Base-by-base conservation (phyloP, 2,329 filamentous ascomycete species). In the Hypoxylon sp. region DNA sequence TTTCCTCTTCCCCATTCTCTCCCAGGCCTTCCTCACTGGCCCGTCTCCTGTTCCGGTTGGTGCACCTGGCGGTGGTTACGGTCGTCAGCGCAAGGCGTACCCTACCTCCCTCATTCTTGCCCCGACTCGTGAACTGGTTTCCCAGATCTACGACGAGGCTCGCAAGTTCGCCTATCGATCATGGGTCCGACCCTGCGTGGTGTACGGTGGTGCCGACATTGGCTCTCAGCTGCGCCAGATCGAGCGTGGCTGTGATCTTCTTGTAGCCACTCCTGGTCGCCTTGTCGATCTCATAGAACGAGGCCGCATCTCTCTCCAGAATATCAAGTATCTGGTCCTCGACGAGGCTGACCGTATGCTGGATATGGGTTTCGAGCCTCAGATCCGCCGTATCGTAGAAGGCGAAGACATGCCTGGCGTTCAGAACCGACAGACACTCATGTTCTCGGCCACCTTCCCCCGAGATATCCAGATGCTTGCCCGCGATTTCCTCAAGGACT, bases 281-380 rank as follows among this genome's bases (percentile, higher is more conserved):
- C 87, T 99, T 72, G 94, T 98, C 77, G 96, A 99, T 80, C 86
- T 99, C 82, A 96, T 99, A 78, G 96, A 98, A 87, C 93, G 96
- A 86, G 96, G 96, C 77, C 93, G 95, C 78, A 98, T 99, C 80
- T 98, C 96, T 45, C 90, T 99, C 59, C 89, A 90, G 81, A 97
- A 97, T 87, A 99, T 99, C 87, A 98, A 97, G 86, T 99, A 99
- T 80, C 88, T 99, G 68, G 93, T 99, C 74, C 92, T 99, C 58
- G 96, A 99, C 75, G 96, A 99, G 88, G 96, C 96, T 80, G 96
- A 99, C 85, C 96, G 96, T 80, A 99, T 99, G 96, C 87, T 99
- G 87, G 96, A 99, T 87, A 99, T 99, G 96, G 96, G 96, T 96
- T 99, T 99, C 87, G 96, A 99, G 86, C 96, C 96, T 76, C 96